Evolutionary conservation across 2,329 filamentous ascomycete species (phyloP), one percentile per base, ranked within the genome.

Genomic region (Orbilia oligospora): DNA sequence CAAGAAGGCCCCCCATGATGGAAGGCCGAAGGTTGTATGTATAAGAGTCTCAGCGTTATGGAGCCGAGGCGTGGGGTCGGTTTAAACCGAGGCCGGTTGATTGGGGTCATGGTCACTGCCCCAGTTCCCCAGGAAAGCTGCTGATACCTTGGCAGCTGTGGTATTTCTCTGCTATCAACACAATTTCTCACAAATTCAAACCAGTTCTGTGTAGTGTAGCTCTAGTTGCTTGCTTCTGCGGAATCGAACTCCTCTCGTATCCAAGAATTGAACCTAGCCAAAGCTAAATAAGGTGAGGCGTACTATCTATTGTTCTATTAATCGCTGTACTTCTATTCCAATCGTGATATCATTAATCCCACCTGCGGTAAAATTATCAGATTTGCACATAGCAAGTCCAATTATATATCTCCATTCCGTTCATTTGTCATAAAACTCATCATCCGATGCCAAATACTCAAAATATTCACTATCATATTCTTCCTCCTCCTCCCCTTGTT

Each of bases 21-120:
- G 36, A 14, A 61, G 18, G 56, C n/a, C n/a, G n/a, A 20, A 61
- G 16, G 18, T 9, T 5, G 33, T 8, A 41, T 20, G 9, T 3
- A n/a, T 6, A 27, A 6, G n/a, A 5, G 9, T 24, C 36, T 5
- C 33, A 24, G 20, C 30, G 16, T 8, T 10, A 61, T 5, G 12
- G 22, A 61, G 22, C 56, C 56, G 56, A 61, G 56, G 56, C n/a
- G 53, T 38, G 53, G 8, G 18, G 53, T 22, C 6, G 36, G 56
- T 61, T 61, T 61, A 61, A 61, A 61, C 56, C 56, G 56, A 61
- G 56, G 56, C 56, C 36, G 36, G 56, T 38, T 58, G 27, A 36
- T 56, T 12, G 24, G 24, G 24, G 24, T 4, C 30, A 10, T 5
- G 24, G 24, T 4, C 30, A 10, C 6, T 41, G 22, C 33, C 56